Evolutionary conservation across 192 early-diverging fungal genomes (phyloP).

Genomic region (Thamnidium elegans): DNA sequence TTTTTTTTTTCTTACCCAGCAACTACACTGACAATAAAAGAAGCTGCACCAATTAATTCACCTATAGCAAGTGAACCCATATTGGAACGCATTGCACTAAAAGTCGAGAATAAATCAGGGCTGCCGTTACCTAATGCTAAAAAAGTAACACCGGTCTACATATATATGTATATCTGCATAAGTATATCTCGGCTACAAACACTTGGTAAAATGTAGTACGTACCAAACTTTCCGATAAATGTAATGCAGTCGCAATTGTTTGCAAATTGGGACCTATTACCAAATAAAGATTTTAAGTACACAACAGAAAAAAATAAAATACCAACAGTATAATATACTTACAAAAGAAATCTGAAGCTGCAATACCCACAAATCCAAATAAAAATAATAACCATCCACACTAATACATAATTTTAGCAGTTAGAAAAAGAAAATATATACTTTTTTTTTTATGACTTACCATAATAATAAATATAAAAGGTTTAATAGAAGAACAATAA

Average conservation of each 20-base stretch:
- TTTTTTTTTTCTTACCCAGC: conserved; percentile 25
- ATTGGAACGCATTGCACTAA: conserved; percentile 64
- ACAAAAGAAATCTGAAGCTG: conserved; percentile 84
- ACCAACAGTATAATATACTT: conserved; percentile 19
- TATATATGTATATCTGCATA: neutral
- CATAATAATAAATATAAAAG: conserved; percentile 41
- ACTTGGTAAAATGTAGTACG: conserved; percentile 6
- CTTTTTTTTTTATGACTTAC: conserved; percentile 27
- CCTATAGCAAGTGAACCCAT: conserved; percentile 83
- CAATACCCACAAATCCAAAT: conserved; percentile 73
- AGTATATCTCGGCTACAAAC: neutral
- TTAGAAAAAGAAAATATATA: neutral
- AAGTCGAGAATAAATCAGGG: conserved; percentile 90
- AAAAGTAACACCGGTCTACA: conserved; percentile 69
- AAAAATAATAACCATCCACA: conserved; percentile 67
- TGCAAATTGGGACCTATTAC: conserved; percentile 74
- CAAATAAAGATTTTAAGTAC: neutral
- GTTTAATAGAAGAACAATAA: conserved; percentile 46
- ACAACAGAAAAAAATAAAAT: neutral
- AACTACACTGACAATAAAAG: conserved; percentile 41
- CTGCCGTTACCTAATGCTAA: conserved; percentile 90
- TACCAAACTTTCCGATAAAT: conserved; percentile 80
- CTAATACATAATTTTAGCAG: conserved; percentile 20
- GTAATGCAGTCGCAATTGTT: conserved; percentile 68
- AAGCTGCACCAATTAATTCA: conserved; percentile 84